Evolutionary conservation across 306 rosid genomes (phyloP), one percentile per base, ranked within the genome.

Genomic region (Phaseolus lunatus): DNA sequence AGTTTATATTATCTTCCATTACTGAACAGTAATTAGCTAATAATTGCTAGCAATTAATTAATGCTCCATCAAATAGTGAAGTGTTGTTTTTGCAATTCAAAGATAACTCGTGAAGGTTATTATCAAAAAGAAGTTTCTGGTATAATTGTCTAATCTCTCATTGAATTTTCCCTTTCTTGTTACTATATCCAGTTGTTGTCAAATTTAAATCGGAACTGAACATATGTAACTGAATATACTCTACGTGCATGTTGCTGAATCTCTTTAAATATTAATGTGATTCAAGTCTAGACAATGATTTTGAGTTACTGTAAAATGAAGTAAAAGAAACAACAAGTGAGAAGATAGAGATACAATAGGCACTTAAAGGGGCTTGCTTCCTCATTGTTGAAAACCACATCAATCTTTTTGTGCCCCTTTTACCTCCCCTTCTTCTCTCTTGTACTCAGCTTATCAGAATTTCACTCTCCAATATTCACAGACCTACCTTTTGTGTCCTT

Each of bases 1-100:
- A 89, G 99, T 88, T 82, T 63, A 49, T 78, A 37, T 62, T 47
- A 67, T 67, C 83, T 56, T 81, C 31, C 54, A 70, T 53, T 15
- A 20, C 47, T 78, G 48, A 26, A 61, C 37, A 57, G 63, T 62
- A 72, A 53, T 61, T 62, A 44, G 66, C 48, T 43, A 26, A 61
- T 49, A 73, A 14, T 68, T 62, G 48, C 26, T 57, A 62, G 33
- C 31, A 23, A 8, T n/a, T n/a, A 58, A 58, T 18, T 20, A 31
- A 54, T 31, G 33, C 56, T 62, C 33, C 65, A 61, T 81, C 15
- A 57, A 77, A 77, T 53, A 57, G 52, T 72, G 24, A 63, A 13
- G 50, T 62, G 31, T n/a, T 80, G 33, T 19, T 64, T n/a, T 73
- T 62, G 65, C 56, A 33, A 52, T 70, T 58, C 49, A n/a, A 68